phyloP scores from a whole-genome alignment of 2,329 filamentous ascomycete genomes.

The Aspergillus nomiae region DNA sequence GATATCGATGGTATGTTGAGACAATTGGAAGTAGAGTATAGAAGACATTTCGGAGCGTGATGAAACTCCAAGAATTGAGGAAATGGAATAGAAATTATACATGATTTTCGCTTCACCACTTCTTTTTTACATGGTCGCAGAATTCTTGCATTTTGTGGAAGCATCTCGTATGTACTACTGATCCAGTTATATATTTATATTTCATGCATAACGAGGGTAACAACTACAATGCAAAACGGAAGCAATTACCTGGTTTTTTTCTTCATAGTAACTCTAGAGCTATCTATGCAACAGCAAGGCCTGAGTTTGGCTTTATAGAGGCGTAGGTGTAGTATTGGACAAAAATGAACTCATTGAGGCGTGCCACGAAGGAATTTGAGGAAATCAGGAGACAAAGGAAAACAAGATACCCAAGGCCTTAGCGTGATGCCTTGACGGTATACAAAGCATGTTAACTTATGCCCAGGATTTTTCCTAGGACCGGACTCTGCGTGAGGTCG shows the following conservation, averaged over 20 bases:
- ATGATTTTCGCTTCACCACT: too few relatives aligned
- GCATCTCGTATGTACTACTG: too few relatives aligned
- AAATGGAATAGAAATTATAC: not conserved
- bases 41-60: not conserved
- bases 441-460: not conserved
- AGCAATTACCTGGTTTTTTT: not conserved
- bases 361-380: not conserved
- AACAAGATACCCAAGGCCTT: not conserved
- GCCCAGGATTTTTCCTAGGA: constrained; percentile 18
- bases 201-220: too few relatives aligned
- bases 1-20: constrained; percentile 37
- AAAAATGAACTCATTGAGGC: not conserved
- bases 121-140: too few relatives aligned
- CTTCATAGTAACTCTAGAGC: not conserved
- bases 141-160: too few relatives aligned
- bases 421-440: too few relatives aligned
- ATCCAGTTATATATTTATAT: too few relatives aligned
- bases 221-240: too few relatives aligned
- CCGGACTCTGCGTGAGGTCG: constrained; percentile 66
- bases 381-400: not conserved
- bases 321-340: not conserved
- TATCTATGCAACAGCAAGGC: not conserved
- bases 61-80: too few relatives aligned
- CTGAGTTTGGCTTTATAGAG: not conserved
- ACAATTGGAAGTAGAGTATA: constrained; percentile 12